A percentile compares a stretch with the other conserved stretches of the same genome.
These are phyloP conservation scores for Eimeria falciformis DNA, from an alignment of 169 alveolate species.

Conservation along the genomic window DNA sequence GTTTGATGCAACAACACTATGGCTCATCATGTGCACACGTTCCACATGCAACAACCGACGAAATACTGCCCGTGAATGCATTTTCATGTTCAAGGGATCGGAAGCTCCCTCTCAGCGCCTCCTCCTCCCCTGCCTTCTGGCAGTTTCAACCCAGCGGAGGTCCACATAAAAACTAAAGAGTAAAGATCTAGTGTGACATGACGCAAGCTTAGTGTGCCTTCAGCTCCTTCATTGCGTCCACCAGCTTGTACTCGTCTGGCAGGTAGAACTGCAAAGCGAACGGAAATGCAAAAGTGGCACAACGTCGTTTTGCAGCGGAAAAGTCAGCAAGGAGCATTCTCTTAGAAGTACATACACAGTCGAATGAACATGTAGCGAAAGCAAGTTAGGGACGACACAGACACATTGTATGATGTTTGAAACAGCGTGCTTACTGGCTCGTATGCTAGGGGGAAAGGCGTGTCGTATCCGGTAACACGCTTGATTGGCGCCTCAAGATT, in stretches of 20 bases:
- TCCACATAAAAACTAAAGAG: too few species aligned
- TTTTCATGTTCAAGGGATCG: too few species aligned
- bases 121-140: too few species aligned
- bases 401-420: neutral
- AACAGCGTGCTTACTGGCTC: conserved; percentile 89
- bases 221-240: conserved; percentile 92
- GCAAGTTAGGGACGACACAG: neutral
- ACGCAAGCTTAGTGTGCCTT: conserved; percentile 19
- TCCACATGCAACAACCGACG: too few species aligned
- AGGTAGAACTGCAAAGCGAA: conserved; percentile 86
- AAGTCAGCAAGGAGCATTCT: neutral
- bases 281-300: too few species aligned
- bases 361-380: neutral
- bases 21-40: too few species aligned
- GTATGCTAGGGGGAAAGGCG: conserved; percentile 96
- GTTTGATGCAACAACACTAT: too few species aligned
- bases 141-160: too few species aligned
- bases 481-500: conserved; percentile 95
- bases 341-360: neutral
- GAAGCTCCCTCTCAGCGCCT: too few species aligned
- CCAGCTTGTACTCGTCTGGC: conserved; percentile 93
- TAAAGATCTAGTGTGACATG: too few species aligned
- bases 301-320: neutral
- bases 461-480: conserved; percentile 97
- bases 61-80: too few species aligned